These are phyloP conservation scores for Colletotrichum coccodes DNA, from an alignment of 2,329 filamentous ascomycete species.

Conservation along the genomic window DNA sequence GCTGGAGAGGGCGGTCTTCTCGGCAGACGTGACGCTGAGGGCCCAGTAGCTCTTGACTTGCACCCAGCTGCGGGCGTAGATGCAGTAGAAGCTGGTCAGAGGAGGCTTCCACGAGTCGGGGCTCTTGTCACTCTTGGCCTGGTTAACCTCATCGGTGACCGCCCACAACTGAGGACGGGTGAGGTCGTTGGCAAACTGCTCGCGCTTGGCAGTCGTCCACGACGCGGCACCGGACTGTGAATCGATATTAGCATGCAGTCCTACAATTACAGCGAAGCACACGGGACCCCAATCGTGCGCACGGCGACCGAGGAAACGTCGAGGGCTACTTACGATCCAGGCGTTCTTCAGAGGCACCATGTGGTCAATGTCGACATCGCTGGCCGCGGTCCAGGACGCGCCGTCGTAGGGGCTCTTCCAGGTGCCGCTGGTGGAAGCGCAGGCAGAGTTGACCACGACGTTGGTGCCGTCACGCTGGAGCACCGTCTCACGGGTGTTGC, in stretches of 20 bases:
- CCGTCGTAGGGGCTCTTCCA: constrained; percentile 83
- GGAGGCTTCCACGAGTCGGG: constrained; percentile 83
- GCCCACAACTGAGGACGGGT: constrained; percentile 80
- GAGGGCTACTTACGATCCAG: constrained; percentile 69
- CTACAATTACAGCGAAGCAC: not conserved
- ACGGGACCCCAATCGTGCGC: not conserved
- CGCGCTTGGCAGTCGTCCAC: constrained; percentile 76
- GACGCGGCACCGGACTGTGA: constrained; percentile 72
- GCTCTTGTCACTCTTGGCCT: constrained; percentile 76
- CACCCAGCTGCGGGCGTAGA: constrained; percentile 81
- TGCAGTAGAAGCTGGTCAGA: constrained; percentile 76
- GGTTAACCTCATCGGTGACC: constrained; percentile 82
- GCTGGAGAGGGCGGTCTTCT: constrained; percentile 73
- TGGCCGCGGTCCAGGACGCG: constrained; percentile 72
- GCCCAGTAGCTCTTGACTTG: constrained; percentile 80
- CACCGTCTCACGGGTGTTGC: constrained; percentile 78
- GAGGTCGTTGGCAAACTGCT: constrained; percentile 82
- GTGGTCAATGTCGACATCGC: constrained; percentile 85
- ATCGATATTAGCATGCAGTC: constrained; percentile 7
- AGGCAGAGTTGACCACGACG: constrained; percentile 68
- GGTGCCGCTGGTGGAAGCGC: constrained; percentile 70
- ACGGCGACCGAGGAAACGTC: not conserved
- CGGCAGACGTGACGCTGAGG: constrained; percentile 75
- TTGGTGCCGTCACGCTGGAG: constrained; percentile 77
- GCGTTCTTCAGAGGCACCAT: constrained; percentile 84